Conservation (phyloP, 306 rosid species). For the Biancaea sappan region DNA sequence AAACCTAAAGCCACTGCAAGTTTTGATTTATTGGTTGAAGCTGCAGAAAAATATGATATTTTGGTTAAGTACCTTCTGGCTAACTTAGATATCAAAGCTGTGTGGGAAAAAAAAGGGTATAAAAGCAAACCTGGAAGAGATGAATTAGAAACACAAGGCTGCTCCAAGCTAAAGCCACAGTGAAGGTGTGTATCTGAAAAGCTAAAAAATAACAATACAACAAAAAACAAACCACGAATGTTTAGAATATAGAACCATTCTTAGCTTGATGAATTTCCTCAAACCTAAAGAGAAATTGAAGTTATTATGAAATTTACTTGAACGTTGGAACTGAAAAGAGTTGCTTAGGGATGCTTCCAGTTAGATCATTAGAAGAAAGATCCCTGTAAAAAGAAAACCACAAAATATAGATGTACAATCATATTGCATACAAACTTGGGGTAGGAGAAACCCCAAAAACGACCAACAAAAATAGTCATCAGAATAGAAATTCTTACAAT, state of each 20-base stretch:
- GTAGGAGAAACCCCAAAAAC: background rate
- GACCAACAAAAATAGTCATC: background rate
- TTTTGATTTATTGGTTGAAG: constrained; percentile 56
- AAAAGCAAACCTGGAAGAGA: constrained; percentile 59
- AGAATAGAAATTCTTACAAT: constrained; percentile 38
- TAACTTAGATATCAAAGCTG: constrained; percentile 8
- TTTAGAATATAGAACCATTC: constrained; percentile 2
- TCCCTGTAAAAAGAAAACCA: constrained; percentile 60
- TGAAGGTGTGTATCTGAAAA: constrained; percentile 70
- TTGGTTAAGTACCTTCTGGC: constrained; percentile 8
- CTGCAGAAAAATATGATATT: constrained; percentile 48
- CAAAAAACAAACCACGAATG: constrained; percentile 3
- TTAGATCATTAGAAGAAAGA: constrained; percentile 72
- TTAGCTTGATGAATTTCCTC: constrained; percentile 19
- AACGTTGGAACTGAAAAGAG: constrained; percentile 66
- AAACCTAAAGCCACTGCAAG: constrained; percentile 43
- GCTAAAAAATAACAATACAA: constrained; percentile 50
- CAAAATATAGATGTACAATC: background rate
- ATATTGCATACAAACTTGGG: constrained; percentile 28
- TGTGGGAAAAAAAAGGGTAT: background rate
- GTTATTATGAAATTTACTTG: constrained; percentile 53
- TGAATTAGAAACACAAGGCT: constrained; percentile 75
- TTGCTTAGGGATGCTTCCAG: constrained; percentile 72
- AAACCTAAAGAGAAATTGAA: constrained; percentile 12
- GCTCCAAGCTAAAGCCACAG: constrained; percentile 68